Percentiles rank a stretch among this genome's conserved stretches.
phyloP scores from a whole-genome alignment of 2,329 filamentous ascomycete genomes.

The Ophiocordyceps australis region DNA sequence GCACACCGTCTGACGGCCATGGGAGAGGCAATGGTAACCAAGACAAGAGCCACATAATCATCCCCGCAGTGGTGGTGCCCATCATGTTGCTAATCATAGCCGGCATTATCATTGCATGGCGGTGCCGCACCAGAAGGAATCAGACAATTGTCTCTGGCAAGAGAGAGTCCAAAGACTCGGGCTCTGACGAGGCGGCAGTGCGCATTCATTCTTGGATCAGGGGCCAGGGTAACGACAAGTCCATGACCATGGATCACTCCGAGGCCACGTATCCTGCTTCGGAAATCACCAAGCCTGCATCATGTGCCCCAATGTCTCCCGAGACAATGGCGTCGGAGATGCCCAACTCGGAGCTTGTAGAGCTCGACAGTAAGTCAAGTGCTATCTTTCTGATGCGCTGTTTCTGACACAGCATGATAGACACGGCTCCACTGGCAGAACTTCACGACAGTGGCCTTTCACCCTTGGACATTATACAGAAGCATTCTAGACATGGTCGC shows the following conservation, averaged over 20 bases:
- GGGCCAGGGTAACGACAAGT: slow-evolving; percentile 23
- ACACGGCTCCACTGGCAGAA: slow-evolving; percentile 24
- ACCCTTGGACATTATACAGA: slow-evolving; percentile 19
- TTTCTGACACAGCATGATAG: slow-evolving; percentile 8
- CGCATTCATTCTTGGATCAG: slow-evolving; percentile 34
- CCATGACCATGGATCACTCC: slow-evolving; percentile 22
- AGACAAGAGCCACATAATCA: slow-evolving; percentile 3
- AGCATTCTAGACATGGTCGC: slow-evolving; percentile 9
- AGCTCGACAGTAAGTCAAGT: slow-evolving; percentile 23
- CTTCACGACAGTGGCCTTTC: slow-evolving; percentile 24
- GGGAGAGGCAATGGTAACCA: too few relatives aligned
- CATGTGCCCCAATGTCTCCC: slow-evolving; percentile 3
- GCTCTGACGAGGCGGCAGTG: slow-evolving; percentile 25
- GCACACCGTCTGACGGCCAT: too few relatives aligned
- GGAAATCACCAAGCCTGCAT: slow-evolving; percentile 18
- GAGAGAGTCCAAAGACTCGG: slow-evolving; percentile 16
- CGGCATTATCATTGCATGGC: slow-evolving; percentile 26
- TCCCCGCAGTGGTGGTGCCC: slow-evolving; percentile 5
- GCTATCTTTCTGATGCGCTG: not conserved
- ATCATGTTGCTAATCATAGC: slow-evolving; percentile 1
- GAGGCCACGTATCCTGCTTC: slow-evolving; percentile 20
- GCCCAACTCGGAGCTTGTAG: slow-evolving; percentile 22
- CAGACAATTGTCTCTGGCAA: slow-evolving; percentile 10
- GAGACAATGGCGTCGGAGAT: slow-evolving; percentile 15
- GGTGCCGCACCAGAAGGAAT: slow-evolving; percentile 32